Percentiles rank a stretch among this genome's conserved stretches.
Conservation (phyloP, 495 filamentous ascomycete genomes). For the Podospora comata region DNA sequence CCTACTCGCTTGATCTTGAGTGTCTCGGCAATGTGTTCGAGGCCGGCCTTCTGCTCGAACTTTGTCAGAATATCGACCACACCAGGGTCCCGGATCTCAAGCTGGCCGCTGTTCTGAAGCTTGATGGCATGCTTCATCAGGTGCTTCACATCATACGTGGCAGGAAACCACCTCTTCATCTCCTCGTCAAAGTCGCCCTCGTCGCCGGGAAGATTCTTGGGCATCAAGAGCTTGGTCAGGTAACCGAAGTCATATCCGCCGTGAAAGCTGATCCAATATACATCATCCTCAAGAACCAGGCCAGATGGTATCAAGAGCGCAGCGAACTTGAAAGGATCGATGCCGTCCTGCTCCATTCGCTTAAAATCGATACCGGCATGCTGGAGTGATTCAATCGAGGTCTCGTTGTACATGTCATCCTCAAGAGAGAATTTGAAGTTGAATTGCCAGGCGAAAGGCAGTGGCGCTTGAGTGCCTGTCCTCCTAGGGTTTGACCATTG, state of each 20-base stretch:
- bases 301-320: slow-evolving; percentile 86
- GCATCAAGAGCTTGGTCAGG: slow-evolving; percentile 84
- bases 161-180: slow-evolving; percentile 87
- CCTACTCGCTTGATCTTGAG: slow-evolving; percentile 85
- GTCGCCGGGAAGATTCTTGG: slow-evolving; percentile 74
- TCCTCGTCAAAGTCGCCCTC: slow-evolving; percentile 81
- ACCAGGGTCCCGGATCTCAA: slow-evolving; percentile 60
- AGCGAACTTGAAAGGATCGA: slow-evolving; percentile 84
- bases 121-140: slow-evolving; percentile 73
- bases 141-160: slow-evolving; percentile 93
- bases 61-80: slow-evolving; percentile 68
- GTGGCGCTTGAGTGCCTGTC: slow-evolving; percentile 52
- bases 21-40: slow-evolving; percentile 91
- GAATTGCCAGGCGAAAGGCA: slow-evolving; percentile 95
- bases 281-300: slow-evolving; percentile 79
- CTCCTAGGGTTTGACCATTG: slow-evolving; percentile 53
- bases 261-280: slow-evolving; percentile 96
- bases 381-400: slow-evolving; percentile 82
- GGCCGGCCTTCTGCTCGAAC: slow-evolving; percentile 78
- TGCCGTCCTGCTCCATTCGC: slow-evolving; percentile 80
- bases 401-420: slow-evolving; percentile 93
- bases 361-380: slow-evolving; percentile 86
- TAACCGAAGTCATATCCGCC: slow-evolving; percentile 99
- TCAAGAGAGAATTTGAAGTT: slow-evolving; percentile 96
- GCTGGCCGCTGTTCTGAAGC: slow-evolving; percentile 62